Conservation (phyloP, 768 basidiomycete species). For the Suillus discolor region DNA sequence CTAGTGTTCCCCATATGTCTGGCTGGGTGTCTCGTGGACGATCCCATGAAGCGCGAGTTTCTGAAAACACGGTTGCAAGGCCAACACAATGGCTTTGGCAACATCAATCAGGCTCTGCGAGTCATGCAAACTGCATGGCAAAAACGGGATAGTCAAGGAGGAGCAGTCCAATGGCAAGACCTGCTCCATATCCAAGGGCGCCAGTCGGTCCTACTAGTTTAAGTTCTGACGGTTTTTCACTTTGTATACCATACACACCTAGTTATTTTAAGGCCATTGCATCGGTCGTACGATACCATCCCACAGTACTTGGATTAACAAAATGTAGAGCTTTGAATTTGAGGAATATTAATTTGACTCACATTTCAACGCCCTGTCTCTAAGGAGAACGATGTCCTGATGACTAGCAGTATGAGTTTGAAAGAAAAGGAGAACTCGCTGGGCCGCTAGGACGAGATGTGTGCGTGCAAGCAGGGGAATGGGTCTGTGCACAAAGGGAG, state of each 20-base stretch:
- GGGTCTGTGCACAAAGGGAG: background rate
- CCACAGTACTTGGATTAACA: background rate
- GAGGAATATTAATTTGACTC: background rate
- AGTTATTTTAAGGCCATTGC: constrained; percentile 4
- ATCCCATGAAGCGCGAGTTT: constrained; percentile 56
- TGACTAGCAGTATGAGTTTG: background rate
- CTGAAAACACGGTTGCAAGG: constrained; percentile 57
- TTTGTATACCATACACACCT: constrained; percentile 1
- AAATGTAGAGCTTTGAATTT: background rate
- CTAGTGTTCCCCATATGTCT: constrained; percentile 76
- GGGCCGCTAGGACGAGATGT: background rate
- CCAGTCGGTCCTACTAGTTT: constrained; percentile 31
- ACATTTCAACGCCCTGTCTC: background rate
- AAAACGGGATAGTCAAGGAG: constrained; percentile 57
- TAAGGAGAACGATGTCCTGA: background rate
- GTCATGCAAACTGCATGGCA: constrained; percentile 75
- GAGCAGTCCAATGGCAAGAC: constrained; percentile 62
- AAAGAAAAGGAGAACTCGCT: background rate
- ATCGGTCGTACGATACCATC: background rate
- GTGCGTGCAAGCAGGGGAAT: background rate
- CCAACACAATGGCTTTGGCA: constrained; percentile 61
- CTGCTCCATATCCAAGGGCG: constrained; percentile 39
- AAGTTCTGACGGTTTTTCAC: constrained; percentile 10
- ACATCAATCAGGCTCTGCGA: constrained; percentile 55
- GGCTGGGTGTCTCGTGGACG: constrained; percentile 73